Evolutionary conservation across 306 rosid species (phyloP).

Genomic region (Rosa lucieae): DNA sequence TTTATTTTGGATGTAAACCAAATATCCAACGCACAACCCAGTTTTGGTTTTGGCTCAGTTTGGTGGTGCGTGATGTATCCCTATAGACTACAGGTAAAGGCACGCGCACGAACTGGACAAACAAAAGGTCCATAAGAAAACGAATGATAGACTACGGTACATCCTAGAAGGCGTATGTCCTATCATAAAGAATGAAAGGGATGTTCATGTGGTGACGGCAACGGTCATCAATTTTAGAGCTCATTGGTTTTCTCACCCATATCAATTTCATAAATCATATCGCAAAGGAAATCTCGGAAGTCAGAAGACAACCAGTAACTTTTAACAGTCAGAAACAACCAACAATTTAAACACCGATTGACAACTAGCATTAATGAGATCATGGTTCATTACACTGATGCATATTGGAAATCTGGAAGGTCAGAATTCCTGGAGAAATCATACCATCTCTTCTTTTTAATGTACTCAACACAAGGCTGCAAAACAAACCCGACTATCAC

Average conservation of each 20-base stretch:
- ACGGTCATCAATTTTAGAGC: neutral
- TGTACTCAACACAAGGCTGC: slow-evolving; percentile 48
- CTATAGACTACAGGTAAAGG: neutral
- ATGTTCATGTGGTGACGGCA: slow-evolving; percentile 4
- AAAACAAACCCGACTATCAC: slow-evolving; percentile 44
- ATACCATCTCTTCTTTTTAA: slow-evolving; percentile 52
- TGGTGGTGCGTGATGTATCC: neutral
- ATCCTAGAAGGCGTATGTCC: neutral
- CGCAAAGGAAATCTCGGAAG: neutral
- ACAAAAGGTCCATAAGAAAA: neutral
- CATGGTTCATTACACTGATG: slow-evolving; percentile 12
- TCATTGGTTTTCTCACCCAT: slow-evolving; percentile 5
- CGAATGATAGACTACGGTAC: neutral
- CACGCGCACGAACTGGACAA: neutral
- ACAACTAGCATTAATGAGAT: neutral
- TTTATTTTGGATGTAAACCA: neutral
- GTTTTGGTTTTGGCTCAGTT: neutral
- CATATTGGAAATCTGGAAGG: slow-evolving; percentile 35
- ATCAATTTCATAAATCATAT: neutral
- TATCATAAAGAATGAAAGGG: neutral
- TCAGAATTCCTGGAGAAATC: slow-evolving; percentile 38
- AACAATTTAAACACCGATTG: neutral
- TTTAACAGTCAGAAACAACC: neutral
- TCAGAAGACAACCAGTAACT: neutral
- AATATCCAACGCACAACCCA: neutral